A percentile compares a stretch with the other conserved stretches of the same genome.
Evolutionary conservation across 169 alveolate species (phyloP).

Genomic region (Eimeria zaria): DNA sequence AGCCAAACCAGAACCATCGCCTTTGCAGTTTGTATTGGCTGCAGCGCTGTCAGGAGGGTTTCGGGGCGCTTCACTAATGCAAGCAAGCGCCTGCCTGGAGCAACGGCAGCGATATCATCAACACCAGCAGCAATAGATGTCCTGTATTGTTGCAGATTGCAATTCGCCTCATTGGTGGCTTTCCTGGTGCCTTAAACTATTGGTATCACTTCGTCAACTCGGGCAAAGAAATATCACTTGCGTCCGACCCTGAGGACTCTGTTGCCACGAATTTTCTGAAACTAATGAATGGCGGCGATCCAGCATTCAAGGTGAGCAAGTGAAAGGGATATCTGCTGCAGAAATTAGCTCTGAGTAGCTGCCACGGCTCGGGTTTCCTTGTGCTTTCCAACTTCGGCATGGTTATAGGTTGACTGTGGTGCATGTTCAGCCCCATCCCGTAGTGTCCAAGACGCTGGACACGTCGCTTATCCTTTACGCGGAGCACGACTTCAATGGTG

Average conservation of each 20-base stretch:
- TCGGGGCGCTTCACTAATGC: neutral
- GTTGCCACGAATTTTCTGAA: slow-evolving; percentile 90
- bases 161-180: slow-evolving; percentile 85
- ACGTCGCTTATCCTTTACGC: slow-evolving; percentile 92
- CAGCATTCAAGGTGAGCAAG: slow-evolving; percentile 49
- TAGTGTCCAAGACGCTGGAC: slow-evolving; percentile 85
- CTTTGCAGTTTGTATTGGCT: neutral
- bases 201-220: slow-evolving; percentile 91
- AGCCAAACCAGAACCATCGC: neutral
- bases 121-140: slow-evolving; percentile 8
- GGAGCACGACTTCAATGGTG: slow-evolving; percentile 92
- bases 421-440: slow-evolving; percentile 53
- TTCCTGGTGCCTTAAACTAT: slow-evolving; percentile 89
- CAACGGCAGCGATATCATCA: neutral
- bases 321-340: neutral
- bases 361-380: neutral
- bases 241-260: slow-evolving; percentile 89
- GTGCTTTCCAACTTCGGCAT: neutral
- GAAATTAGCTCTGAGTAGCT: neutral
- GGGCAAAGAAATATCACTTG: slow-evolving; percentile 88
- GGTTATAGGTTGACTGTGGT: neutral
- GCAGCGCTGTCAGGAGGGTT: neutral
- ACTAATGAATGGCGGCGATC: slow-evolving; percentile 86
- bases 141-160: slow-evolving; percentile 78
- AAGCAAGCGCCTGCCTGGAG: neutral